Evolutionary conservation across 164 flowering plant genomes (phyloP).

Genomic region (Hamamelis virginiana): DNA sequence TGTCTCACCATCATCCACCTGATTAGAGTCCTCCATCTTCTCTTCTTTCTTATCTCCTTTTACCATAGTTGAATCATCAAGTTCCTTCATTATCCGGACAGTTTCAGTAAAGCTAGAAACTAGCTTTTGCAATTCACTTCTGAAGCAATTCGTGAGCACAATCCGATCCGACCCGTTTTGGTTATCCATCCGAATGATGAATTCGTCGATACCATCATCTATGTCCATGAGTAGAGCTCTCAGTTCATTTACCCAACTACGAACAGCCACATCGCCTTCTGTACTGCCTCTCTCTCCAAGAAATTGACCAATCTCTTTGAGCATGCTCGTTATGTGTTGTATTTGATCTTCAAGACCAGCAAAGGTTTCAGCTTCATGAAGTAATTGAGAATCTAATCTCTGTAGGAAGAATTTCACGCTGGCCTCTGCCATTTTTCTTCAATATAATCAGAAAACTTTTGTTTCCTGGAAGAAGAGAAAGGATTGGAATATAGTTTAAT

Average conservation of each 20-base stretch:
- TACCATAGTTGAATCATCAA: not conserved
- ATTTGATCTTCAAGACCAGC: constrained; percentile 19
- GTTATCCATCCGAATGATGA: constrained; percentile 20
- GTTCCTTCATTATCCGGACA: constrained; percentile 7
- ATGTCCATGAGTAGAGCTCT: constrained; percentile 7
- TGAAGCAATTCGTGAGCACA: constrained; percentile 1
- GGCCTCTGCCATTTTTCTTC: constrained; percentile 17
- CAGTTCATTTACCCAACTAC: constrained; percentile 16
- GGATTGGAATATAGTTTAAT: not conserved
- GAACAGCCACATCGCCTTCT: not conserved
- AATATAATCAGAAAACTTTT: not conserved
- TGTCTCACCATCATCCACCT: constrained; percentile 16
- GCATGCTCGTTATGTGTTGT: not conserved
- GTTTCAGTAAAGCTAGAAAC: constrained; percentile 8
- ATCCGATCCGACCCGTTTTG: constrained; percentile 12
- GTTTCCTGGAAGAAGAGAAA: not conserved
- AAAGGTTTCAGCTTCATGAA: constrained; percentile 10
- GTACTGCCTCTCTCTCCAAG: not conserved
- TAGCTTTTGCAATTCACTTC: constrained; percentile 11
- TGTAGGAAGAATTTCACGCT: constrained; percentile 15
- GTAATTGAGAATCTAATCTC: constrained; percentile 18
- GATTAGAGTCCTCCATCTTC: not conserved
- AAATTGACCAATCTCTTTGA: constrained; percentile 11
- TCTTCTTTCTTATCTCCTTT: not conserved
- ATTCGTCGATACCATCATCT: constrained; percentile 21